These are phyloP conservation scores for Pelargonium fulgidum DNA, from an alignment of 441 rosid genomes.

Conservation along the genomic window DNA sequence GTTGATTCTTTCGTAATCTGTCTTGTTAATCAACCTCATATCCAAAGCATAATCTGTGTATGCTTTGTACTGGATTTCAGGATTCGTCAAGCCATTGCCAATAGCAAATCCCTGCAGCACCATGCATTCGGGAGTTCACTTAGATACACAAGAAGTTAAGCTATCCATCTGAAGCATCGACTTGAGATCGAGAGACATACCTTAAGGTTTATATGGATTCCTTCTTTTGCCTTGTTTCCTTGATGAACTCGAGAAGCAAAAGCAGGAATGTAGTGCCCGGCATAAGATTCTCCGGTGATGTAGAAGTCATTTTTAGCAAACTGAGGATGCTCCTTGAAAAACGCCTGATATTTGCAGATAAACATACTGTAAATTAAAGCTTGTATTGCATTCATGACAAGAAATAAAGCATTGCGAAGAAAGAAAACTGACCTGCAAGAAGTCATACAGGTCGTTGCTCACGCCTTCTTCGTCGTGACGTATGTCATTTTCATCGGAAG, in stretches of 20 bases:
- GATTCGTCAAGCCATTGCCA: constrained; percentile 70
- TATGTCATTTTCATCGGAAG: constrained; percentile 37
- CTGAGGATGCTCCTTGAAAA: constrained; percentile 58
- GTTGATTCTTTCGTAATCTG: constrained; percentile 41
- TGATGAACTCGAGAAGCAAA: constrained; percentile 56
- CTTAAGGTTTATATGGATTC: constrained; percentile 71
- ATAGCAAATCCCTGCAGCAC: constrained; percentile 77
- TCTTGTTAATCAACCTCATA: constrained; percentile 40
- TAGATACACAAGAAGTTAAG: no score
- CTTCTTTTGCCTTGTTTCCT: constrained; percentile 71
- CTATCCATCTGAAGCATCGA: no score
- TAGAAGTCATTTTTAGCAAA: constrained; percentile 57
- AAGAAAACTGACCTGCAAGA: constrained; percentile 55
- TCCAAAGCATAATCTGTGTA: constrained; percentile 65
- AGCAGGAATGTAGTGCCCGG: constrained; percentile 86
- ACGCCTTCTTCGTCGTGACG: constrained; percentile 62
- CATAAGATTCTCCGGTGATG: constrained; percentile 85
- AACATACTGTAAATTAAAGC: neutral
- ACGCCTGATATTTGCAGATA: constrained; percentile 38
- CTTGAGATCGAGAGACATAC: constrained; percentile 20
- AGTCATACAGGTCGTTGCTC: constrained; percentile 64
- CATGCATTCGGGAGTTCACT: no score
- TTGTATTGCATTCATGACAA: no score
- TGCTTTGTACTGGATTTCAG: constrained; percentile 60
- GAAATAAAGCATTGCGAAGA: no score